These are phyloP conservation scores for Chalciporus sphaerocephalus DNA, from an alignment of 768 basidiomycete genomes.

Conservation along the genomic window DNA sequence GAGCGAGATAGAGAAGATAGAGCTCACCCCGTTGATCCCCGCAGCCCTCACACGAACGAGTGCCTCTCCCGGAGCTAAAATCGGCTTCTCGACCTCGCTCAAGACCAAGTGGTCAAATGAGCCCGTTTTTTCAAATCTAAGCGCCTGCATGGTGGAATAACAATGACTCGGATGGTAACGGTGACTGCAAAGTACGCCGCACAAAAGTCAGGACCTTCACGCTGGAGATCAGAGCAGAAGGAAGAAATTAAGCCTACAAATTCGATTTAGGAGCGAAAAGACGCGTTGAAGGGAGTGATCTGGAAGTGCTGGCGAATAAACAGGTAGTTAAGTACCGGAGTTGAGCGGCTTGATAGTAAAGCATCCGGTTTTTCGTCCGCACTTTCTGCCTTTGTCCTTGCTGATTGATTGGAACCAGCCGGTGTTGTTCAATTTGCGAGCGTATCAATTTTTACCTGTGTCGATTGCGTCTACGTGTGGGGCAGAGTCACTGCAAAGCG, in stretches of 20 bases:
- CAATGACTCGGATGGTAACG: neutral
- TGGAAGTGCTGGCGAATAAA: neutral
- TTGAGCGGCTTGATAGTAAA: conserved; percentile 3
- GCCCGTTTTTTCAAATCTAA: conserved; percentile 30
- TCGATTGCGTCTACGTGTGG: too few species aligned
- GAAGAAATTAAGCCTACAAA: conserved; percentile 3
- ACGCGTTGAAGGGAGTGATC: neutral
- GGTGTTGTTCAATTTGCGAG: neutral
- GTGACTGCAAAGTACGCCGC: conserved; percentile 1
- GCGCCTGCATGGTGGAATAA: conserved; percentile 27
- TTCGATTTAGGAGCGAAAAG: neutral
- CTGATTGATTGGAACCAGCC: too few species aligned
- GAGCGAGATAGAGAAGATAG: neutral
- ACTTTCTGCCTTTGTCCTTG: conserved; percentile 8
- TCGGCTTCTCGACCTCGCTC: conserved; percentile 23
- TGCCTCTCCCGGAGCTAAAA: conserved; percentile 30
- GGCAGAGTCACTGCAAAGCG: too few species aligned
- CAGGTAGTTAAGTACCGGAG: neutral
- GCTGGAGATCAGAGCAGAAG: neutral
- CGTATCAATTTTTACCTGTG: too few species aligned
- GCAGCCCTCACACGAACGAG: conserved; percentile 31
- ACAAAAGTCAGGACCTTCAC: neutral
- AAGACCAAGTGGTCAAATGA: conserved; percentile 27
- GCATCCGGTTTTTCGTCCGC: conserved; percentile 13
- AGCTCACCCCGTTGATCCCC: conserved; percentile 31